Percentiles rank a stretch among this genome's conserved stretches.
Evolutionary conservation across 1,139 yeast species (phyloP).

Genomic region (Magnusiomyces magnusii): DNA sequence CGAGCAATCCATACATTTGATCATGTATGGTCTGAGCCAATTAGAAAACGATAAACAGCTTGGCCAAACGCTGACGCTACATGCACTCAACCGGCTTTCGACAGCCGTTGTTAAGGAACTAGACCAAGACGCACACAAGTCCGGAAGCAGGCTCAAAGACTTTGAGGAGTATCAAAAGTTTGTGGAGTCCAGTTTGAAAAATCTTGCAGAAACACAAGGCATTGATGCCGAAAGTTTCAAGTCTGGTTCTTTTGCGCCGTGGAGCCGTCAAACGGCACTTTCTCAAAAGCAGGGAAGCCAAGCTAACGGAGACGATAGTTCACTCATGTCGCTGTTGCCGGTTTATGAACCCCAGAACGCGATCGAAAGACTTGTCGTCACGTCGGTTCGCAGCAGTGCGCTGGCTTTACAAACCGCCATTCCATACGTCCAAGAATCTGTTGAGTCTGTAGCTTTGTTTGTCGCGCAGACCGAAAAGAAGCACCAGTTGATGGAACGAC

Average conservation of each 20-base stretch:
- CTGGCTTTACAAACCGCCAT: neutral
- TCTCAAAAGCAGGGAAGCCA: neutral
- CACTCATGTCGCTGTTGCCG: neutral
- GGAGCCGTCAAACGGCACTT: neutral
- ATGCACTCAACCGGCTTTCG: neutral
- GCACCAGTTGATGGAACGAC: too few species aligned
- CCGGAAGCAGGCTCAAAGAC: neutral
- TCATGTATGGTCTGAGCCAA: neutral
- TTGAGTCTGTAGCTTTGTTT: neutral
- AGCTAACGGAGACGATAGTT: too few species aligned
- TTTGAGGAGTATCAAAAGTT: neutral
- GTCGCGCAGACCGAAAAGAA: neutral
- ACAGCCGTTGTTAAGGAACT: neutral
- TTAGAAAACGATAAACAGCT: neutral
- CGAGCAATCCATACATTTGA: neutral
- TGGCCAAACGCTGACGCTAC: neutral
- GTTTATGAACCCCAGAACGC: constrained; percentile 4
- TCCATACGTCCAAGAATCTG: neutral
- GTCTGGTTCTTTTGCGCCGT: too few species aligned
- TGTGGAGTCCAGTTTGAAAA: too few species aligned
- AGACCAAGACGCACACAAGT: neutral
- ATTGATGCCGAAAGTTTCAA: too few species aligned
- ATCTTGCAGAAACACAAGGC: too few species aligned
- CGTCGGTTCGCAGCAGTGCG: neutral
- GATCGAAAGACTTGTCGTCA: neutral